Percentiles rank a stretch among this genome's conserved stretches.
Evolutionary conservation across 2,329 filamentous ascomycete species (phyloP).

Genomic region (Neocatenulostroma microsporum): DNA sequence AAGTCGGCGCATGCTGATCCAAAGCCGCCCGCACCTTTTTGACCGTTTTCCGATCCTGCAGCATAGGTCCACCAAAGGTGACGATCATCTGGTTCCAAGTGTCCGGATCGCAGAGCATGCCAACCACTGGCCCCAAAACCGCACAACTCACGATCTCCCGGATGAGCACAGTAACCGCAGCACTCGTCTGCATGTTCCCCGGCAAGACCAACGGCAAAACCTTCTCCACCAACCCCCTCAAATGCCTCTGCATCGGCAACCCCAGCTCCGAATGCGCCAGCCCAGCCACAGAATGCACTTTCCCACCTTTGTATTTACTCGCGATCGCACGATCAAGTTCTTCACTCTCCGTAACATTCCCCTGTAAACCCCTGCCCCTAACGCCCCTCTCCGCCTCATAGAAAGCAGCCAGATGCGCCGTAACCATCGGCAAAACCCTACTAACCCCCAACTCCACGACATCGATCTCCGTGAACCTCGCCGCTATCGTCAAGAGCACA

Average conservation of each 20-base stretch:
- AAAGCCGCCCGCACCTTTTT: constrained; percentile 83
- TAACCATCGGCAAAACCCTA: constrained; percentile 78
- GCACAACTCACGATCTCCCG: constrained; percentile 89
- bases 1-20: constrained; percentile 86
- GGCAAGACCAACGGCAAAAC: constrained; percentile 71
- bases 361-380: constrained; percentile 77
- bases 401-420: constrained; percentile 80
- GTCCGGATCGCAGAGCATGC: constrained; percentile 79
- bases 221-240: constrained; percentile 64
- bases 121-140: constrained; percentile 74
- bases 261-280: constrained; percentile 78
- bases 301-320: constrained; percentile 83
- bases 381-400: constrained; percentile 83
- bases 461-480: constrained; percentile 67
- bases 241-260: constrained; percentile 76
- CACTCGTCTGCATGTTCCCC: constrained; percentile 64
- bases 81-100: constrained; percentile 98
- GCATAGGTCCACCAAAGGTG: constrained; percentile 61
- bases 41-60: constrained; percentile 94
- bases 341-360: constrained; percentile 88
- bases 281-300: constrained; percentile 77
- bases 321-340: constrained; percentile 94
- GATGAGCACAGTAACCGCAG: constrained; percentile 70
- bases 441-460: constrained; percentile 76
- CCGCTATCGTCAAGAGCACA: constrained; percentile 62